Percentiles rank a stretch among this genome's conserved stretches.
Conservation (phyloP, 805 yeast species). For the Candida nitratophila region DNA sequence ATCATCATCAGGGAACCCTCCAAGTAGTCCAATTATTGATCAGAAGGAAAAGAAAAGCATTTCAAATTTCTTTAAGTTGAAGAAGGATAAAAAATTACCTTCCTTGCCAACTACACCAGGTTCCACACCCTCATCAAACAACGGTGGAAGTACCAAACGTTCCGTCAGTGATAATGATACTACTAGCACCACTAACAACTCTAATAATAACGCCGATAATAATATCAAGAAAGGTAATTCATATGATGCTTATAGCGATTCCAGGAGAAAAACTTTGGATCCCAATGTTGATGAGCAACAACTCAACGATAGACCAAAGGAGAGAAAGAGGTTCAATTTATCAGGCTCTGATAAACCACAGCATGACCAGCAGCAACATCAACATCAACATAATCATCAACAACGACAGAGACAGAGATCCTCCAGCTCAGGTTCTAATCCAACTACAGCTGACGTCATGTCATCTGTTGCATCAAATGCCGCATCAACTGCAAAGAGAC, state of each 20-base stretch:
- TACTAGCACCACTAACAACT: too few species aligned
- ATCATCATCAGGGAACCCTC: background rate
- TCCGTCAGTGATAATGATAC: too few species aligned
- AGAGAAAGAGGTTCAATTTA: background rate
- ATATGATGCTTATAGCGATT: background rate
- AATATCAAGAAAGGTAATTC: background rate
- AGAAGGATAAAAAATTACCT: constrained; percentile 12
- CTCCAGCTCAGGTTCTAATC: too few species aligned
- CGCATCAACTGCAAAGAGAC: background rate
- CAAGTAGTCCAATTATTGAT: background rate
- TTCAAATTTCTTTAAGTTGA: constrained; percentile 21
- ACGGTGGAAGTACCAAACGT: too few species aligned
- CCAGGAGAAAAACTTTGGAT: background rate
- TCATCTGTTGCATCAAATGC: too few species aligned
- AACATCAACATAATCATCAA: constrained; percentile 1
- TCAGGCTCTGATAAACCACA: background rate
- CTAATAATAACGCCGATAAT: background rate
- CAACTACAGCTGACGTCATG: too few species aligned
- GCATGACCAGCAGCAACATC: constrained; percentile 1
- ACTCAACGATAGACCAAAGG: background rate
- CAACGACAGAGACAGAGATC: constrained; percentile 1
- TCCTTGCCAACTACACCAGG: background rate
- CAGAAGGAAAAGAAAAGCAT: constrained; percentile 10
- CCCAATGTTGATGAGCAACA: background rate
- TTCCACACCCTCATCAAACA: background rate